Evolutionary conservation across 306 rosid genomes (phyloP).

Genomic region (Vicia faba): DNA sequence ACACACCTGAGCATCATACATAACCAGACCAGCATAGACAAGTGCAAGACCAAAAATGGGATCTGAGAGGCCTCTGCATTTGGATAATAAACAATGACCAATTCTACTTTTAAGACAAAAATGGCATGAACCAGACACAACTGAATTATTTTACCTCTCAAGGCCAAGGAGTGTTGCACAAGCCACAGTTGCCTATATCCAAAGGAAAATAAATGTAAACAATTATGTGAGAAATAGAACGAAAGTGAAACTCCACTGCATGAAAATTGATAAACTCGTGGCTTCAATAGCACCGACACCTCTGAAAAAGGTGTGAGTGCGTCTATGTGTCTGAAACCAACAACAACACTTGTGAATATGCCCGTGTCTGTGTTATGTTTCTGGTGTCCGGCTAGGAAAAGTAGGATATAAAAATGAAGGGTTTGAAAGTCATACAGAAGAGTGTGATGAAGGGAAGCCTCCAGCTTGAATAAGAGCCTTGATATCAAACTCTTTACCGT

Average conservation of each 20-base stretch:
- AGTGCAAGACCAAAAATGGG: slow-evolving; percentile 76
- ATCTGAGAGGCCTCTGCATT: slow-evolving; percentile 85
- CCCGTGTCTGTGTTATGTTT: too few relatives aligned
- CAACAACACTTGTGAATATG: too few relatives aligned
- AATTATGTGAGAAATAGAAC: slow-evolving; percentile 34
- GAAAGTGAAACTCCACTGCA: slow-evolving; percentile 20
- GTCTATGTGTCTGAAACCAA: too few relatives aligned
- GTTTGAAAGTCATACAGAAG: slow-evolving; percentile 62
- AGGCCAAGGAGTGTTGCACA: slow-evolving; percentile 79
- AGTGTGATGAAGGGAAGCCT: slow-evolving; percentile 93
- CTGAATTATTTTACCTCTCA: slow-evolving; percentile 57
- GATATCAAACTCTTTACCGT: slow-evolving; percentile 74
- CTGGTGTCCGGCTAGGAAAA: background rate
- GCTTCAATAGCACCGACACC: too few relatives aligned
- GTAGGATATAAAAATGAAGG: slow-evolving; percentile 11
- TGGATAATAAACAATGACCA: slow-evolving; percentile 27
- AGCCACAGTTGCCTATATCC: slow-evolving; percentile 78
- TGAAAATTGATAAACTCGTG: background rate
- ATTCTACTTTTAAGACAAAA: background rate
- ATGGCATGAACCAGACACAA: slow-evolving; percentile 27
- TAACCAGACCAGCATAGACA: slow-evolving; percentile 88
- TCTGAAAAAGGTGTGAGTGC: too few relatives aligned
- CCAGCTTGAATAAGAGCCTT: slow-evolving; percentile 67
- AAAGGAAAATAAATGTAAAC: slow-evolving; percentile 42
- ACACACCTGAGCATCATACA: slow-evolving; percentile 98